Percentiles rank a stretch among this genome's conserved stretches.
Evolutionary conservation across 495 filamentous ascomycete genomes (phyloP).

Genomic region (Aspergillus incahuasiensis): DNA sequence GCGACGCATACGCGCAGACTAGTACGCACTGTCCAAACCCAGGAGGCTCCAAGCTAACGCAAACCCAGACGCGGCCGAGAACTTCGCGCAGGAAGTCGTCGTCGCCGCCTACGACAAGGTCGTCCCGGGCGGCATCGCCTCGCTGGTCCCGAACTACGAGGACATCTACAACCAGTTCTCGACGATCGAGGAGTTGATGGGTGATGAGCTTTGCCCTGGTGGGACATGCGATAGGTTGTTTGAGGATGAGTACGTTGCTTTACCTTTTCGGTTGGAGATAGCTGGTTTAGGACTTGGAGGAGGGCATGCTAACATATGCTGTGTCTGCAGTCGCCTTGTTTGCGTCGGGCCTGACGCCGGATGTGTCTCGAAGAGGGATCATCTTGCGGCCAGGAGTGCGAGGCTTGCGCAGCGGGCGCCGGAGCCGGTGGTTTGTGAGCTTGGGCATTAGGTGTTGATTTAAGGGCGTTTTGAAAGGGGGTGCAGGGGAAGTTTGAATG

Average conservation of each 20-base stretch:
- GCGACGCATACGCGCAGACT: background rate
- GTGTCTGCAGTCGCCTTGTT: too few relatives aligned
- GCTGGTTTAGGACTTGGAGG: too few relatives aligned
- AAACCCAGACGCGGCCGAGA: background rate
- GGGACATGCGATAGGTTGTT: background rate
- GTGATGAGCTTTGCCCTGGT: background rate
- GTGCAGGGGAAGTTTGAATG: too few relatives aligned
- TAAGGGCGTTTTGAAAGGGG: too few relatives aligned
- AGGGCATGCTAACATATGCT: too few relatives aligned
- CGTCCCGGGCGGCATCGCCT: background rate
- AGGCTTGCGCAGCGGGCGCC: too few relatives aligned
- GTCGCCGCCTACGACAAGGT: background rate
- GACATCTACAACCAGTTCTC: conserved; percentile 5
- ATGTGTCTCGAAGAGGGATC: too few relatives aligned
- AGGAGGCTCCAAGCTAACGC: too few relatives aligned
- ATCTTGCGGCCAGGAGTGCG: too few relatives aligned
- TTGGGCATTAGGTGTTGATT: too few relatives aligned
- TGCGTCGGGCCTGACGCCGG: too few relatives aligned
- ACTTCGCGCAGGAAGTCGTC: conserved; percentile 3
- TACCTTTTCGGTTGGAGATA: background rate
- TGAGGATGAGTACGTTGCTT: conserved; percentile 2
- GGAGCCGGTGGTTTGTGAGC: too few relatives aligned
- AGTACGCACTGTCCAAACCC: background rate
- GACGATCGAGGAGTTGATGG: background rate
- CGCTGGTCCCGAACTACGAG: background rate